A percentile compares a stretch with the other conserved stretches of the same genome.
Conservation (phyloP, 331 rosid species). For the Rhamnella rubrinervis region DNA sequence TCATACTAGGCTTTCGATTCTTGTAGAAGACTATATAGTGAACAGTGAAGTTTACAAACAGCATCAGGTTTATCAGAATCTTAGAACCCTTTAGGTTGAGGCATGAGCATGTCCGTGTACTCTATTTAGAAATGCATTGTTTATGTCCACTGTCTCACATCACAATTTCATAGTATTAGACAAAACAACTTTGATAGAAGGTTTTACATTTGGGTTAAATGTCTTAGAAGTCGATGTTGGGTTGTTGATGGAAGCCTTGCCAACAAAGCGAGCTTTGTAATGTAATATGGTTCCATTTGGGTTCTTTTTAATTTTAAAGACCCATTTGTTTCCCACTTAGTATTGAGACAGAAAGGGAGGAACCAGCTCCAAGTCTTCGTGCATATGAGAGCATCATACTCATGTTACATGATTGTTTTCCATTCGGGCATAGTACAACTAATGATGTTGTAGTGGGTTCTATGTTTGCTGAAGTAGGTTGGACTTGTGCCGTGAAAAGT, state of each 20-base stretch:
- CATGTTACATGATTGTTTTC: not conserved
- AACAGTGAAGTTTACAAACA: not conserved
- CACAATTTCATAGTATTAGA: not conserved
- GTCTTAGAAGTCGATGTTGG: not conserved
- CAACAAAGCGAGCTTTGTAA: not conserved
- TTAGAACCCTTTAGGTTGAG: not conserved
- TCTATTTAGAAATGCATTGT: constrained; percentile 17
- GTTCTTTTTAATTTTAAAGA: not conserved
- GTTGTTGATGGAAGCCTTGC: not conserved
- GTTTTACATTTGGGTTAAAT: not conserved
- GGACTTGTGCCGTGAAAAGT: not conserved
- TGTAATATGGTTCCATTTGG: not conserved
- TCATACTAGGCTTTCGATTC: not conserved
- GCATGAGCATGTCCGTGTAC: not conserved
- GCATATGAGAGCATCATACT: not conserved
- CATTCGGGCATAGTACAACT: not conserved
- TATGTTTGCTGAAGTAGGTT: too few relatives aligned
- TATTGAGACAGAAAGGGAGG: not conserved
- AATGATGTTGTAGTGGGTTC: not conserved
- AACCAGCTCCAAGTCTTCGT: not conserved
- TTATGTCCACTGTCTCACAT: not conserved
- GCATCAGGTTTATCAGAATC: not conserved
- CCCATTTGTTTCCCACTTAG: not conserved
- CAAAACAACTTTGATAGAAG: too few relatives aligned
- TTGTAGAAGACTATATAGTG: constrained; percentile 2